Percentiles rank a stretch among this genome's conserved stretches.
Evolutionary conservation across 1,284 basidiomycete genomes (phyloP).

Genomic region (Xerocomus minutiporus): DNA sequence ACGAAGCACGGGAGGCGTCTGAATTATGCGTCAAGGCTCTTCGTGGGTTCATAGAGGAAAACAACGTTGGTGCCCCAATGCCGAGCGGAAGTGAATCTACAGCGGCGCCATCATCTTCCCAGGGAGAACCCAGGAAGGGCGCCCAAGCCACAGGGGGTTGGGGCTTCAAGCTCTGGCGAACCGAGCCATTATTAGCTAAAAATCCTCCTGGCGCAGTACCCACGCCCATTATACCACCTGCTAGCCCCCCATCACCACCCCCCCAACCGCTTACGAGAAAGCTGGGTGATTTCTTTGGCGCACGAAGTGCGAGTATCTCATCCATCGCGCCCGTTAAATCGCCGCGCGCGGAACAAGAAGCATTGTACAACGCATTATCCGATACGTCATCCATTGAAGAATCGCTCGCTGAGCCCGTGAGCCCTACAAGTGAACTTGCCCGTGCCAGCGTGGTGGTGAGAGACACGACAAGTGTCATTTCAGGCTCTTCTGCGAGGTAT

Average conservation of each 20-base stretch:
- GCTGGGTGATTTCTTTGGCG: constrained; percentile 66
- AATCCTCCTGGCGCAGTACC: constrained; percentile 20
- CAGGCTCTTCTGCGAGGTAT: constrained; percentile 27
- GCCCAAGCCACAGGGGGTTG: constrained; percentile 35
- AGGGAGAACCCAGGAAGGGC: constrained; percentile 40
- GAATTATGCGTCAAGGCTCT: constrained; percentile 80
- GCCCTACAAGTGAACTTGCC: constrained; percentile 44
- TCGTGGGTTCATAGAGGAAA: constrained; percentile 79
- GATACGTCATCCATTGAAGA: constrained; percentile 49
- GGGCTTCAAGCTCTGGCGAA: constrained; percentile 67
- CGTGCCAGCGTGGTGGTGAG: constrained; percentile 37
- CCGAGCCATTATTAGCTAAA: constrained; percentile 31
- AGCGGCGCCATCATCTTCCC: constrained; percentile 22
- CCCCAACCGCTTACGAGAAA: constrained; percentile 44
- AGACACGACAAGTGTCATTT: constrained; percentile 31
- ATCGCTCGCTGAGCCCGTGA: constrained; percentile 46
- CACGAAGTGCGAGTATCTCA: constrained; percentile 48
- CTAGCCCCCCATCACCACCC: constrained; percentile 22
- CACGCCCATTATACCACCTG: constrained; percentile 34
- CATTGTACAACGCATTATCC: constrained; percentile 44
- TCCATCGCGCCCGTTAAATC: constrained; percentile 35
- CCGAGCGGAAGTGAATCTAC: constrained; percentile 15
- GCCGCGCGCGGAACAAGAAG: constrained; percentile 36
- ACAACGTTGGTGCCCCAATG: constrained; percentile 48
- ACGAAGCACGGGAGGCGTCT: constrained; percentile 82